These are phyloP conservation scores for Chaetomiaceae sp. DNA, from an alignment of 2,329 filamentous ascomycete genomes.

Conservation along the genomic window DNA sequence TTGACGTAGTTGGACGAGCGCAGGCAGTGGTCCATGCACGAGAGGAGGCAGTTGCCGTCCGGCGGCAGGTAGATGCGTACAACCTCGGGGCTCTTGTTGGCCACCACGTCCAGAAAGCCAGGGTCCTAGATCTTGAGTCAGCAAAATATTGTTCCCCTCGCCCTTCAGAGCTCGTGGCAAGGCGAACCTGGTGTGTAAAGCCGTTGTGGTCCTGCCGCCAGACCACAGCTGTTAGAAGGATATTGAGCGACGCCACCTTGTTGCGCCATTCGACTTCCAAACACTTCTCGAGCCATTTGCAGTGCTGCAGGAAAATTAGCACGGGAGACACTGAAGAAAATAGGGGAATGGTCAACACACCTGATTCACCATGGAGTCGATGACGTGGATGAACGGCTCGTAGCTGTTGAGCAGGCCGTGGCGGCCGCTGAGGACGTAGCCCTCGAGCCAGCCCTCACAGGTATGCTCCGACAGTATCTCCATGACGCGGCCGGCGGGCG, in stretches of 20 bases:
- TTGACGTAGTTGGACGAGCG: slow-evolving; percentile 73
- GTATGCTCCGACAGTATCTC: slow-evolving; percentile 81
- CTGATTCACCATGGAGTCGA: slow-evolving; percentile 81
- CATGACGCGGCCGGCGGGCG: slow-evolving; percentile 65
- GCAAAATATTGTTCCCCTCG: no score
- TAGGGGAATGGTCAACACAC: slow-evolving; percentile 22
- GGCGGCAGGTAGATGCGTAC: slow-evolving; percentile 76
- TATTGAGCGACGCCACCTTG: slow-evolving; percentile 70
- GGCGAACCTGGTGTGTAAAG: slow-evolving; percentile 79
- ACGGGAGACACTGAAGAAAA: neutral
- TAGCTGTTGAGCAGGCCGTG: slow-evolving; percentile 76
- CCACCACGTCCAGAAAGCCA: slow-evolving; percentile 71
- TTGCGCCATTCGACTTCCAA: slow-evolving; percentile 72
- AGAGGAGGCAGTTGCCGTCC: slow-evolving; percentile 71
- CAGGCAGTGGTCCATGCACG: slow-evolving; percentile 70
- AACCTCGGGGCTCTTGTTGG: slow-evolving; percentile 73
- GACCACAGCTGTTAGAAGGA: slow-evolving; percentile 69
- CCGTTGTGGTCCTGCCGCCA: slow-evolving; percentile 82
- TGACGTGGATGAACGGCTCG: slow-evolving; percentile 76
- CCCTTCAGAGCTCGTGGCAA: no score
- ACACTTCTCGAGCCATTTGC: slow-evolving; percentile 80
- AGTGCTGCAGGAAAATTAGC: slow-evolving; percentile 46
- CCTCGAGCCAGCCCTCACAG: slow-evolving; percentile 73
- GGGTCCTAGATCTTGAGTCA: no score
- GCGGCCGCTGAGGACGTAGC: slow-evolving; percentile 67